Evolutionary conservation across 768 basidiomycete genomes (phyloP), one percentile per base, ranked within the genome.

Genomic region (Boletellus sp.): DNA sequence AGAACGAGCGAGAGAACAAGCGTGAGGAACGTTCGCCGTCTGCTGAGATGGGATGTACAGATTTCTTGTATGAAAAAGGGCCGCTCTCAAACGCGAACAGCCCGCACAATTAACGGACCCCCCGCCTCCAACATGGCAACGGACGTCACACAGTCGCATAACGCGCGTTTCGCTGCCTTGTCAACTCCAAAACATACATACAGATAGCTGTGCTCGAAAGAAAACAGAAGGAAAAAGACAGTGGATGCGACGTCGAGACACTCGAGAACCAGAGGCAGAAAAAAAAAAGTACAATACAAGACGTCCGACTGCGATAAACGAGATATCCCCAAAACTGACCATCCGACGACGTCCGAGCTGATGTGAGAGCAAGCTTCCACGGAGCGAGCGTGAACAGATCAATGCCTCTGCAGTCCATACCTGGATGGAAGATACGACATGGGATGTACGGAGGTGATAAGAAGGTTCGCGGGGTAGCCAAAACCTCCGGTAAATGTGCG

Each of bases 241-340:
- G 33, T 45, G 45, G 44, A 23, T 22, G 50, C 11, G 7, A 28
- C 8, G 28, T 9, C 28, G 52, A 50, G 46, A 40, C 53, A 17
- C 53, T 45, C 51, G 47, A 52, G 47, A 53, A 52, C 55, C 57
- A 35, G 53, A 39, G 50, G 54, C 39, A 52, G 47, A 56, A 59
- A 59, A 56, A 59, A 59, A 58, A 61, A 61, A 54, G 54, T 66
- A 68, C 59, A 68, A 54, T 71, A 68, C 70, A 71, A 51, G 69
- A 54, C 57, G 65, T 70, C 67, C 70, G 53, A 66, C 60, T 51
- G 56, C 57, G 48, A 57, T 58, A 60, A 58, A 52, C 54, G 54
- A 65, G 59, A 62, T 60, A 68, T 60, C 69, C 62, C 61, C 57
- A 68, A 65, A n/a, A 69, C 62, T 41, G 53, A 64, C 44, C 46